These are phyloP conservation scores for Coemansia sp. DNA, from an alignment of 192 early-diverging fungal genomes.

Conservation along the genomic window DNA sequence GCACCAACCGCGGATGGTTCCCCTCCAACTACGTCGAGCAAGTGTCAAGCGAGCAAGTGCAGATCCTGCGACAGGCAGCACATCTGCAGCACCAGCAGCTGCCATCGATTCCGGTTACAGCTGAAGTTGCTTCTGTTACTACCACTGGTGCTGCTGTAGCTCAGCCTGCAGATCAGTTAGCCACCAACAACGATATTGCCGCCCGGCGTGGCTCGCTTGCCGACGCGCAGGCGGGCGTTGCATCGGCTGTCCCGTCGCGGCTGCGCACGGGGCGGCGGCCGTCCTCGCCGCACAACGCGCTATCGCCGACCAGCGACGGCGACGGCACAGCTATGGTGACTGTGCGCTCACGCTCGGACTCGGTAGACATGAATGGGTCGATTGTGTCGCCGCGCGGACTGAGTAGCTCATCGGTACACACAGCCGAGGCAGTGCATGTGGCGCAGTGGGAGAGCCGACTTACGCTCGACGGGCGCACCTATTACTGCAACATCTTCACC, in stretches of 20 bases:
- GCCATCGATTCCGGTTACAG: neutral
- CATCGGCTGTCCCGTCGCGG: conserved; percentile 58
- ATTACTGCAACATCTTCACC: conserved; percentile 71
- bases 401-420: neutral
- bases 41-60: conserved; percentile 59
- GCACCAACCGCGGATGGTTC: conserved; percentile 84
- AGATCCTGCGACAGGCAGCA: conserved; percentile 45
- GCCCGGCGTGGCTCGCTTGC: conserved; percentile 57
- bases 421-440: conserved; percentile 23
- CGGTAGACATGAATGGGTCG: conserved; percentile 20
- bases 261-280: conserved; percentile 49
- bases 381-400: conserved; percentile 22
- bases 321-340: conserved; percentile 8
- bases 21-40: conserved; percentile 81
- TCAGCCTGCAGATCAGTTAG: conserved; percentile 17
- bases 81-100: conserved; percentile 17
- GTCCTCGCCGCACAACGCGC: conserved; percentile 35
- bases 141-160: conserved; percentile 20
- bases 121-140: neutral
- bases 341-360: conserved; percentile 24
- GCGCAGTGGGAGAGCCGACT: conserved; percentile 65
- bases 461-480: conserved; percentile 60
- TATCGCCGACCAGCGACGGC: neutral
- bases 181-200: conserved; percentile 16
- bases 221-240: conserved; percentile 55